Evolutionary conservation across 305 asterid species (phyloP).

Genomic region (Solanum hybrid): DNA sequence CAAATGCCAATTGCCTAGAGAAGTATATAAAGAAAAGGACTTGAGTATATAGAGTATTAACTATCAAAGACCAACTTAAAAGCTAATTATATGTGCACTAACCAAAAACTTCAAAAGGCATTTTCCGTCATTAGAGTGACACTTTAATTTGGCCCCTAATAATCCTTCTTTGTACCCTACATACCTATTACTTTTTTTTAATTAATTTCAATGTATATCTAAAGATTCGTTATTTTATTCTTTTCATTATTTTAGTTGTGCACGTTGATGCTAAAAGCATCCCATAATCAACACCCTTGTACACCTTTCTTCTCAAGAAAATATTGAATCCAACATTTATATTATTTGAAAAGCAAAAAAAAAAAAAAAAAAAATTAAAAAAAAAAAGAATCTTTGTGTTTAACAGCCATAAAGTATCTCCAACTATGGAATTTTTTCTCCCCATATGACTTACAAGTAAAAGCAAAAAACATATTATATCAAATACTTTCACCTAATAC

Average conservation of each 20-base stretch:
- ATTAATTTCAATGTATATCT: neutral
- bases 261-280: slow-evolving; percentile 10
- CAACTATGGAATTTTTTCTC: neutral
- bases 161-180: neutral
- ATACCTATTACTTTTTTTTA: neutral
- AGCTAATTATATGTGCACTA: neutral
- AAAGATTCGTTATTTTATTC: neutral
- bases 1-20: neutral
- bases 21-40: neutral
- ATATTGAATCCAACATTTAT: neutral
- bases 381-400: neutral
- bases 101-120: neutral
- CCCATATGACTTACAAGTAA: neutral
- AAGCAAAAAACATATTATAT: neutral
- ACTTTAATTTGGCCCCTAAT: neutral
- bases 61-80: neutral
- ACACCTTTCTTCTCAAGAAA: neutral
- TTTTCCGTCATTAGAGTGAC: slow-evolving; percentile 3
- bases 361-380: neutral
- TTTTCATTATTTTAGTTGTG: slow-evolving; percentile 8
- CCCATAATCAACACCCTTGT: neutral
- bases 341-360: neutral
- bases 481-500: neutral
- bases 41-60: neutral
- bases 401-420: neutral